Evolutionary conservation across 2,329 filamentous ascomycete species (phyloP).

Genomic region (Fusarium transvaalense): DNA sequence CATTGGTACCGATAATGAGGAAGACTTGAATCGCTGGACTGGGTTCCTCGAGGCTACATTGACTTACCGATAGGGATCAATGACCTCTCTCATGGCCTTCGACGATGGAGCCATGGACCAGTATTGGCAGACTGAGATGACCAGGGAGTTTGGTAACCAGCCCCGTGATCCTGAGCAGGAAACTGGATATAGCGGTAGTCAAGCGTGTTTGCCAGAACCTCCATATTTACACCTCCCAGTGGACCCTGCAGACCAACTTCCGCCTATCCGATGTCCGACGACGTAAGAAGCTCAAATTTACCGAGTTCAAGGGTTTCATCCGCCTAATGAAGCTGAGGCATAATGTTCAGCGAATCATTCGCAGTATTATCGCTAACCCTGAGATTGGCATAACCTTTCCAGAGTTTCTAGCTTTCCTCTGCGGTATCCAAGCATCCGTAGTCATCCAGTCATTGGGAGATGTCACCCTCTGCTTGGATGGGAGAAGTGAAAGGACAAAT

Average conservation of each 20-base stretch:
- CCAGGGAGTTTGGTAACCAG: conserved; percentile 70
- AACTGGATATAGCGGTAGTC: conserved; percentile 83
- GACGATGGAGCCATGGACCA: conserved; percentile 83
- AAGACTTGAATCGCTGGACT: conserved; percentile 83
- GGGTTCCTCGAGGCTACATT: conserved; percentile 85
- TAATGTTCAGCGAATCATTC: conserved; percentile 83
- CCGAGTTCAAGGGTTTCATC: conserved; percentile 87
- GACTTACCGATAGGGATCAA: conserved; percentile 87
- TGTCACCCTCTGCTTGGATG: too few relatives aligned
- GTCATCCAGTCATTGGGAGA: too few relatives aligned
- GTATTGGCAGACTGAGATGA: conserved; percentile 90
- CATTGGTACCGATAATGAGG: conserved; percentile 80
- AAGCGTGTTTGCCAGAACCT: conserved; percentile 87
- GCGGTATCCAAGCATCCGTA: conserved; percentile 77
- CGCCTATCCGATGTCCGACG: conserved; percentile 73
- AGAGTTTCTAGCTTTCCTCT: conserved; percentile 83
- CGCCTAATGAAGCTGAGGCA: conserved; percentile 83
- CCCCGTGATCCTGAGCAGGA: conserved; percentile 69
- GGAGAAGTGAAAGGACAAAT: too few relatives aligned
- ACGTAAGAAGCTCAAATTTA: conserved; percentile 77
- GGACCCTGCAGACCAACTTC: conserved; percentile 80
- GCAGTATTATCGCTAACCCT: conserved; percentile 67
- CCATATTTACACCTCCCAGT: conserved; percentile 88
- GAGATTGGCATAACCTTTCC: conserved; percentile 75
- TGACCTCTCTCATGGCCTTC: conserved; percentile 88